These are phyloP conservation scores for Talaromyces sp. DNA, from an alignment of 2,329 filamentous ascomycete genomes.

Conservation along the genomic window DNA sequence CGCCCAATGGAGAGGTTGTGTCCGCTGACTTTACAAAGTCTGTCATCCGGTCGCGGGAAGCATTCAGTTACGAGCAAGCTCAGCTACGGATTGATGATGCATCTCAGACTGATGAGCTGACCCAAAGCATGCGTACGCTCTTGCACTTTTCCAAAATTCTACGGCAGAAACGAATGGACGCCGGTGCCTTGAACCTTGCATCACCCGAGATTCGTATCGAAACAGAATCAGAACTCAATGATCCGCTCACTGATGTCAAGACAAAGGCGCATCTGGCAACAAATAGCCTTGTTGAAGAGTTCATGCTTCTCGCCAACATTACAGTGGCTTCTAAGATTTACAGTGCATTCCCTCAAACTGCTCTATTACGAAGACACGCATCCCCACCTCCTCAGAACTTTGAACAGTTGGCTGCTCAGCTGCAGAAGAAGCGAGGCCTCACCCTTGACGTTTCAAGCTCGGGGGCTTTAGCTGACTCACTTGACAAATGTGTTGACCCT, in stretches of 20 bases:
- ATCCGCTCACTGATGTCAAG: slow-evolving; percentile 85
- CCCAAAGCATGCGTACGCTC: slow-evolving; percentile 79
- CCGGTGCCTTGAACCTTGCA: slow-evolving; percentile 87
- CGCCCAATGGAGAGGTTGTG: slow-evolving; percentile 76
- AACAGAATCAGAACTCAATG: slow-evolving; percentile 90
- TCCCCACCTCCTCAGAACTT: slow-evolving; percentile 95
- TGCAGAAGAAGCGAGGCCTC: slow-evolving; percentile 77
- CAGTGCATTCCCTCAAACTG: slow-evolving; percentile 88
- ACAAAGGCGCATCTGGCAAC: slow-evolving; percentile 91
- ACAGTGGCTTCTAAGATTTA: slow-evolving; percentile 89
- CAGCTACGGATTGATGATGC: slow-evolving; percentile 88
- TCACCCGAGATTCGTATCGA: slow-evolving; percentile 98
- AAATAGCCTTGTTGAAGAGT: slow-evolving; percentile 96
- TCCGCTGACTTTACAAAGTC: slow-evolving; percentile 90
- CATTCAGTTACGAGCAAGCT: slow-evolving; percentile 95
- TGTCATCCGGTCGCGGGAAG: slow-evolving; percentile 92
- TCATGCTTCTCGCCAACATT: slow-evolving; percentile 98
- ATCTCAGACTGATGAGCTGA: slow-evolving; percentile 83
- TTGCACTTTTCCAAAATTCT: slow-evolving; percentile 87
- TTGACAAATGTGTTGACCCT: slow-evolving; percentile 76
- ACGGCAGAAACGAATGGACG: slow-evolving; percentile 91
- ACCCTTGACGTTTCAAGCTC: slow-evolving; percentile 80
- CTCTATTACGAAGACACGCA: slow-evolving; percentile 84
- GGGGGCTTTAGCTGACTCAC: slow-evolving; percentile 84
- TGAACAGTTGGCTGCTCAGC: slow-evolving; percentile 84